Percentiles rank a stretch among this genome's conserved stretches.
These are phyloP conservation scores for Chlamydomonas sp. DNA, from an alignment of 139 green algal genomes.

Conservation along the genomic window DNA sequence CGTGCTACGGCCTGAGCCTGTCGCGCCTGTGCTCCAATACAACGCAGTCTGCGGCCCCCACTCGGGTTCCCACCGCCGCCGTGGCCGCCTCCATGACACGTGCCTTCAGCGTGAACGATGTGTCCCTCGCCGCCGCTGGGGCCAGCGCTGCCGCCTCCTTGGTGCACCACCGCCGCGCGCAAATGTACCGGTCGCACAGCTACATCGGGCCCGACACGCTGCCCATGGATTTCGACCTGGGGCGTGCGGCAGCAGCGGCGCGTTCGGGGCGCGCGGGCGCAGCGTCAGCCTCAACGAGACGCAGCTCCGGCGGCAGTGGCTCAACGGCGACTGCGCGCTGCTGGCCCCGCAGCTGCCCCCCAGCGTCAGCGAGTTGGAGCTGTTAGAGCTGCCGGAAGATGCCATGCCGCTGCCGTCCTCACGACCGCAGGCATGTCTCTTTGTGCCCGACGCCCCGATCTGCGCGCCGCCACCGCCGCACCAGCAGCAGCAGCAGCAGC, in stretches of 20 bases:
- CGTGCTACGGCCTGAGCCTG: no score
- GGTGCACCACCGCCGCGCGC: background rate
- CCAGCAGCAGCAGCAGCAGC: no score
- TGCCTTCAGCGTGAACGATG: slow-evolving; percentile 20
- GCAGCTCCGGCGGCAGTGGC: slow-evolving; percentile 24
- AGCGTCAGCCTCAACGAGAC: slow-evolving; percentile 23
- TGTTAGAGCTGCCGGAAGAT: slow-evolving; percentile 32
- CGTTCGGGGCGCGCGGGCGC: slow-evolving; percentile 11
- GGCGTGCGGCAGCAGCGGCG: background rate
- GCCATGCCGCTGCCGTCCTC: slow-evolving; percentile 1
- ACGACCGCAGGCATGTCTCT: no score
- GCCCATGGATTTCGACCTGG: slow-evolving; percentile 13
- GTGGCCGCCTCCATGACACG: background rate
- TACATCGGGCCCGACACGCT: background rate
- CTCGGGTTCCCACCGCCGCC: background rate
- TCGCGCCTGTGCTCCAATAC: no score
- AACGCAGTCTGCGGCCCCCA: background rate
- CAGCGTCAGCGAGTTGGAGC: slow-evolving; percentile 26
- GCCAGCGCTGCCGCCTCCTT: background rate
- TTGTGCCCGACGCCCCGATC: no score
- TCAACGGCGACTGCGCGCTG: slow-evolving; percentile 11
- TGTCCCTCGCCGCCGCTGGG: background rate
- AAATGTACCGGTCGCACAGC: slow-evolving; percentile 8
- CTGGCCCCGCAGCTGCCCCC: slow-evolving; percentile 31
- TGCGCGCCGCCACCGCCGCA: no score